Conservation (phyloP, 78 protist species). For the Polysphondylium violaceum region DNA sequence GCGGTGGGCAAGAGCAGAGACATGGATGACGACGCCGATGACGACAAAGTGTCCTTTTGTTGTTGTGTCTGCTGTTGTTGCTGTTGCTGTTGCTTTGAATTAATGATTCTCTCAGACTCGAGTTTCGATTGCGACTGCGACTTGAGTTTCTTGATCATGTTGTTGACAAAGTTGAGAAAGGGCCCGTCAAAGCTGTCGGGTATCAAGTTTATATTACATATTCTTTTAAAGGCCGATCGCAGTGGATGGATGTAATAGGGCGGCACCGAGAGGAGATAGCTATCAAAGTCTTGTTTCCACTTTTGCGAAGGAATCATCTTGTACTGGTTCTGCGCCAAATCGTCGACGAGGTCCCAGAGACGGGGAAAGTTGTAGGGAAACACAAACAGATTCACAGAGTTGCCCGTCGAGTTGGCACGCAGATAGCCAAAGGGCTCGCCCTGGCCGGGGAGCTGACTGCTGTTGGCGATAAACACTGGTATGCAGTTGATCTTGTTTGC, state of each 20-base stretch:
- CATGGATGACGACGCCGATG: not conserved
- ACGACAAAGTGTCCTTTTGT: not conserved
- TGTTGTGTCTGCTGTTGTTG: conserved; percentile 52
- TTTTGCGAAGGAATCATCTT: conserved; percentile 44
- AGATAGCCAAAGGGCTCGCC: conserved; percentile 80
- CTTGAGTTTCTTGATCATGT: conserved; percentile 35
- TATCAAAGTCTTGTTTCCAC: conserved; percentile 76
- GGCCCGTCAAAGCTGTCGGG: conserved; percentile 43
- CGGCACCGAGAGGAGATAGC: conserved; percentile 56
- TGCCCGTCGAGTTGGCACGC: conserved; percentile 44
- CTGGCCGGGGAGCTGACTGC: conserved; percentile 28
- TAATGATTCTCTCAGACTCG: not conserved
- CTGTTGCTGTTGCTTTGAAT: conserved; percentile 46
- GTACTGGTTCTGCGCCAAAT: conserved; percentile 3
- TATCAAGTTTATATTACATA: conserved; percentile 9
- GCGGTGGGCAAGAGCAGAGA: not conserved
- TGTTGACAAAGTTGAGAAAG: conserved; percentile 15
- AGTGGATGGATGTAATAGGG: conserved; percentile 51
- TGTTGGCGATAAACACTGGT: conserved; percentile 42
- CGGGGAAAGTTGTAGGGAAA: conserved; percentile 74
- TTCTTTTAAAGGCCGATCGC: conserved; percentile 59
- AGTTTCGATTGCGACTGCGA: not conserved
- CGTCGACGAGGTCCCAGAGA: conserved; percentile 41
- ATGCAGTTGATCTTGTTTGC: conserved; percentile 14
- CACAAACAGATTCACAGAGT: conserved; percentile 41